These are phyloP conservation scores for Durotheca rogersii DNA, from an alignment of 495 filamentous ascomycete species.

Conservation along the genomic window DNA sequence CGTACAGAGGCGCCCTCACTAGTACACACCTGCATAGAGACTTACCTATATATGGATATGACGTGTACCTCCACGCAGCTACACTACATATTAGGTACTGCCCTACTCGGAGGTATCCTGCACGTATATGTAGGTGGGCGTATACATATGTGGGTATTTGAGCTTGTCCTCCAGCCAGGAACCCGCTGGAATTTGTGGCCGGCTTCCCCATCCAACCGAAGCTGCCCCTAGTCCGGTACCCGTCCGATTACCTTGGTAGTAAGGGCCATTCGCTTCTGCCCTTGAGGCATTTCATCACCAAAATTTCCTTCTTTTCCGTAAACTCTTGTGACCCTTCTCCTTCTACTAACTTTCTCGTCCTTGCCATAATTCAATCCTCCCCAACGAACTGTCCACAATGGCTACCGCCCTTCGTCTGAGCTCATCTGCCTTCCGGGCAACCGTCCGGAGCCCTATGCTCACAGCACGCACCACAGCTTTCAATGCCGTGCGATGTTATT, in stretches of 20 bases:
- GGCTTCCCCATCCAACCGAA: constrained; percentile 31
- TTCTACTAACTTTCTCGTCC: constrained; percentile 30
- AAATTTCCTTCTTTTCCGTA: constrained; percentile 37
- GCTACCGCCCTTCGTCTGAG: constrained; percentile 76
- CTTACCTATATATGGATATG: too few species aligned
- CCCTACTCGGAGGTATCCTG: too few species aligned
- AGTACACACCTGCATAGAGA: too few species aligned
- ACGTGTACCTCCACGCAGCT: too few species aligned
- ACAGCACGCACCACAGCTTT: constrained; percentile 67
- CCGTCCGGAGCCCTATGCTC: constrained; percentile 60
- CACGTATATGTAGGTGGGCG: too few species aligned
- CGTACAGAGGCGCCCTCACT: too few species aligned
- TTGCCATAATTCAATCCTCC: constrained; percentile 27
- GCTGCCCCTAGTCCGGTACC: constrained; percentile 26
- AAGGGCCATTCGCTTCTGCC: constrained; percentile 18
- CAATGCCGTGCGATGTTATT: constrained; percentile 81
- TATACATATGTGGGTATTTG: background rate
- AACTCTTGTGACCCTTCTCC: constrained; percentile 30
- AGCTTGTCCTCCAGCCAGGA: constrained; percentile 13
- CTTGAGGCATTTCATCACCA: constrained; percentile 35
- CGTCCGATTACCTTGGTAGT: constrained; percentile 29
- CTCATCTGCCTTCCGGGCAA: constrained; percentile 72
- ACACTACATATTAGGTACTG: too few species aligned
- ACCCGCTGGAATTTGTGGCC: constrained; percentile 29
- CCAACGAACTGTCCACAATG: constrained; percentile 56